These are phyloP conservation scores for Trichoderma sp. DNA, from an alignment of 2,329 filamentous ascomycete species.

Conservation along the genomic window DNA sequence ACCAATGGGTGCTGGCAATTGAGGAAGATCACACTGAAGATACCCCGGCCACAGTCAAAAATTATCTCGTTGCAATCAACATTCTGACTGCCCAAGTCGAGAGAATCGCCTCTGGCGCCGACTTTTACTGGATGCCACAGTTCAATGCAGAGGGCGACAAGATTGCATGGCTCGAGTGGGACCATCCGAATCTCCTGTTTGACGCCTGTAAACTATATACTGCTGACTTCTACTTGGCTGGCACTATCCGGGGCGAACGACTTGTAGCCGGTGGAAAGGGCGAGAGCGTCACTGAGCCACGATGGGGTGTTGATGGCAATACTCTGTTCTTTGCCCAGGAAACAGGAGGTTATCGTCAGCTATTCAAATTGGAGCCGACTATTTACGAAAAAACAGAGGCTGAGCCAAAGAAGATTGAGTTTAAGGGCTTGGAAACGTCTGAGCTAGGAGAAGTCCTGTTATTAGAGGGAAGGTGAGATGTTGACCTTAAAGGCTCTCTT, in stretches of 20 bases:
- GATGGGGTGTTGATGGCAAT: slow-evolving; percentile 47
- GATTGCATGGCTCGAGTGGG: slow-evolving; percentile 54
- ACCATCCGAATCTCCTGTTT: slow-evolving; percentile 53
- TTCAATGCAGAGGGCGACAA: slow-evolving; percentile 46
- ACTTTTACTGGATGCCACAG: slow-evolving; percentile 52
- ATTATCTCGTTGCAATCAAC: slow-evolving; percentile 42
- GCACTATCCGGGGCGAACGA: slow-evolving; percentile 31
- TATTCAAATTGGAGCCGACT: slow-evolving; percentile 36
- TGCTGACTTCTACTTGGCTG: slow-evolving; percentile 40
- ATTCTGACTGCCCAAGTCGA: slow-evolving; percentile 40
- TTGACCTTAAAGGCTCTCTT: not conserved
- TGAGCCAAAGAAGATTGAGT: slow-evolving; percentile 29
- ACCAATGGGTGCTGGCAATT: slow-evolving; percentile 47
- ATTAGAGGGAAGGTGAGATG: slow-evolving; percentile 32
- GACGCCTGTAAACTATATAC: slow-evolving; percentile 44
- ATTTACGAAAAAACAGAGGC: slow-evolving; percentile 23
- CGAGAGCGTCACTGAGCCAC: slow-evolving; percentile 48
- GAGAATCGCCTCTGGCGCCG: slow-evolving; percentile 42
- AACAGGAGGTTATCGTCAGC: slow-evolving; percentile 44
- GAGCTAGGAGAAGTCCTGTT: slow-evolving; percentile 39
- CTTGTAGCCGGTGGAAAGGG: slow-evolving; percentile 42
- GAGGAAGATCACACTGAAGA: slow-evolving; percentile 49
- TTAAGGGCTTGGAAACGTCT: slow-evolving; percentile 40
- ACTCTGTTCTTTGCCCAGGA: slow-evolving; percentile 48
- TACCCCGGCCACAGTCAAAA: slow-evolving; percentile 32